Conservation (phyloP, 2,329 filamentous ascomycete genomes). For the Pyrenochaeta sp. region DNA sequence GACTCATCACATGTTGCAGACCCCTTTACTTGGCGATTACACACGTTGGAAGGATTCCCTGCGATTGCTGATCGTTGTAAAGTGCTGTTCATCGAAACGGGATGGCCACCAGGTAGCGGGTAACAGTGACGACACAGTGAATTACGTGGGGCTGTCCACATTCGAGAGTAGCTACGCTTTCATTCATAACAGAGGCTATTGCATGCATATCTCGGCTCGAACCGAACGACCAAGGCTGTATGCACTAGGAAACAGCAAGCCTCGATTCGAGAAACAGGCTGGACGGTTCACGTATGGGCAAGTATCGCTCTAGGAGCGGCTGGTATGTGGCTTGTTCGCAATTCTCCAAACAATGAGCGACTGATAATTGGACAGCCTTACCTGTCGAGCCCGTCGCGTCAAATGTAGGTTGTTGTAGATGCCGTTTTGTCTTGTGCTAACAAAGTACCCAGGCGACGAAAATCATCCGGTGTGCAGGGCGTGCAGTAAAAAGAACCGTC, state of each 20-base stretch:
- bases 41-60: neutral
- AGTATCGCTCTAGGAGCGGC: conserved; percentile 42
- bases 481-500: conserved; percentile 43
- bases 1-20: too few relatives aligned
- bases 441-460: conserved; percentile 36
- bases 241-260: neutral
- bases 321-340: conserved; percentile 32
- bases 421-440: conserved; percentile 1
- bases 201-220: conserved; percentile 1
- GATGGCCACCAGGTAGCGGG: neutral
- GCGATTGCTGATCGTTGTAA: neutral
- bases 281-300: conserved; percentile 29
- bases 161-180: neutral
- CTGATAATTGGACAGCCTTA: conserved; percentile 28
- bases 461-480: conserved; percentile 37
- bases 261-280: conserved; percentile 14
- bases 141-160: neutral
- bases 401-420: conserved; percentile 30
- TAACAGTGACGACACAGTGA: neutral
- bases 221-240: neutral
- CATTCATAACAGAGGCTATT: neutral
- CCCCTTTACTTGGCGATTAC: neutral
- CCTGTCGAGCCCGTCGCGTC: conserved; percentile 42
- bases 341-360: neutral
- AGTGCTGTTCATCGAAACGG: neutral